phyloP scores from a whole-genome alignment of 2,329 filamentous ascomycete genomes.

The Apiospora rasikravindrae region DNA sequence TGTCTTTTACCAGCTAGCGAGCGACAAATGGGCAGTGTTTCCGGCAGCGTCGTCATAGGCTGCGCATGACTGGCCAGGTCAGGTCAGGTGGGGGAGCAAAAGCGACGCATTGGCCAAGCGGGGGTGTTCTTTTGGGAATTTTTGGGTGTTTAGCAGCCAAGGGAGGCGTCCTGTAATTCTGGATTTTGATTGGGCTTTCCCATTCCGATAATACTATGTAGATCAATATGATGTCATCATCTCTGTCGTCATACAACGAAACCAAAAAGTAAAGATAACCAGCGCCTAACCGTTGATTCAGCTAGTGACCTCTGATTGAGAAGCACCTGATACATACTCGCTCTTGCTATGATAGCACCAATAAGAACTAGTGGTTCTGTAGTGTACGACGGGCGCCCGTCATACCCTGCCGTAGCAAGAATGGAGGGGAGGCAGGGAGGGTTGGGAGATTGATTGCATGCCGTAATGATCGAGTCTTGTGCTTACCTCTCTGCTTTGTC shows the following conservation, averaged over 20 bases:
- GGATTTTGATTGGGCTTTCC: background rate
- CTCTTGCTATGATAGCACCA: background rate
- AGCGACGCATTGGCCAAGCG: constrained; percentile 10
- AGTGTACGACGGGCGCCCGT: background rate
- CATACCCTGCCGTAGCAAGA: background rate
- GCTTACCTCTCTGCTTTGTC: background rate
- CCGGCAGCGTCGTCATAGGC: background rate
- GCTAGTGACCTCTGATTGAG: background rate
- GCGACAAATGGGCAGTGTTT: background rate
- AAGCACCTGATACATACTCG: background rate
- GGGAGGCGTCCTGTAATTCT: background rate
- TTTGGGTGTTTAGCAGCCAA: background rate
- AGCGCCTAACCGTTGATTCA: background rate
- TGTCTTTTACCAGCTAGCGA: background rate
- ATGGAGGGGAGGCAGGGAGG: background rate
- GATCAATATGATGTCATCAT: constrained; percentile 9
- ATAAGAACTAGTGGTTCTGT: background rate
- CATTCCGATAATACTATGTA: background rate
- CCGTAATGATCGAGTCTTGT: background rate
- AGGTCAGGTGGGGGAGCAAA: background rate
- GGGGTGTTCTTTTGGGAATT: constrained; percentile 15
- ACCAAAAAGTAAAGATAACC: background rate
- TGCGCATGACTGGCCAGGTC: background rate
- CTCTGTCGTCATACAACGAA: constrained; percentile 2
- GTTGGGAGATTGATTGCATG: background rate